Evolutionary conservation across 129 eudicot genomes (phyloP), one percentile per base, ranked within the genome.

Genomic region (Scalesia atractyloides): DNA sequence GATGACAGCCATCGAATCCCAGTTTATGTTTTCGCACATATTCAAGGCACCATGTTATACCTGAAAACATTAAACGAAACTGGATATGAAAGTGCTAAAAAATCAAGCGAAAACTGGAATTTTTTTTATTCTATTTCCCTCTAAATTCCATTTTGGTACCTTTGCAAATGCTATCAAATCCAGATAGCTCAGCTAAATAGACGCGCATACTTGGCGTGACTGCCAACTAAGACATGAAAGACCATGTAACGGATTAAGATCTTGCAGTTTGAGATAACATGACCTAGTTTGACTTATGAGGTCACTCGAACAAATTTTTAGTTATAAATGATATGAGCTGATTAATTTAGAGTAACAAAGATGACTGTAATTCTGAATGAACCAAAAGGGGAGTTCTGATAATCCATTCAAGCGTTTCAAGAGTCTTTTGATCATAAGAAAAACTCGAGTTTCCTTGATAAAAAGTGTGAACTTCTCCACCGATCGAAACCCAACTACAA

Each of bases 401-500:
- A 43, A 79, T 33, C 37, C 64, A 15, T 57, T 76, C 68, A 12
- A 80, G 11, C 41, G 39, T 60, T 76, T 84, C 82, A 68, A 47
- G 16, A 58, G 69, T 41, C 15, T 17, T 46, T 7, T 47, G 15
- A 70, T 73, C 73, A 51, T 34, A 7, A 10, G 39, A 68, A 72
- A 12, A 30, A 30, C 34, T 30, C 34, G 3, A 68, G 7, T 68
- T 76, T 64, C 85, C 83, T 74, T 64, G 70, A 70, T 84, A 84
- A 67, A 84, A 84, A 16, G 67, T 74, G 54, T 54, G 64, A n/a
- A 77, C 14, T 69, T 73, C 52, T 43, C 81, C 85, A 64, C 49
- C 67, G 11, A 73, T 59, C 6, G 56, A 68, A 76, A 77, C 69
- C 82, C 83, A 81, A 54, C 88, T 84, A 64, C 78, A 64, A 2